Percentiles rank a stretch among this genome's conserved stretches.
These are phyloP conservation scores for Maudiozyma pseudohumilis DNA, from an alignment of 805 yeast genomes.

Conservation along the genomic window DNA sequence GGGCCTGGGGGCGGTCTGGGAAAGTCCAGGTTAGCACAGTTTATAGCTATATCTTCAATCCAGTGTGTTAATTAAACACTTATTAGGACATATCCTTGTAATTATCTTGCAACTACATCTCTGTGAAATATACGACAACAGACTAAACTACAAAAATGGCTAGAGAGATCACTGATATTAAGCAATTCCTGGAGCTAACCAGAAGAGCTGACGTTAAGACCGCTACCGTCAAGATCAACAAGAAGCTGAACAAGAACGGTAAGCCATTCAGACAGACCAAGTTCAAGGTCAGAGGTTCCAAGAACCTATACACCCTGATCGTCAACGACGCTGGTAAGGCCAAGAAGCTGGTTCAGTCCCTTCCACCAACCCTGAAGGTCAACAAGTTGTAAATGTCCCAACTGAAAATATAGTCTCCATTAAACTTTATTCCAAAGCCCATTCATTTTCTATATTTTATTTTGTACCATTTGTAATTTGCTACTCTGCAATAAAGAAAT, in stretches of 20 bases:
- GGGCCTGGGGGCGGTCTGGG: too few species aligned
- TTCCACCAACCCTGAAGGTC: conserved; percentile 87
- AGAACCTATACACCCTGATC: conserved; percentile 87
- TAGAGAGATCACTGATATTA: conserved; percentile 87
- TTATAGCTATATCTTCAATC: too few species aligned
- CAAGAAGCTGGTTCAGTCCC: conserved; percentile 92
- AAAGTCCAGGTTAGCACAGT: too few species aligned
- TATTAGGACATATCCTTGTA: not conserved
- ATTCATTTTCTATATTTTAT: too few species aligned
- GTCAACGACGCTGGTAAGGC: conserved; percentile 96
- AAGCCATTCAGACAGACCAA: conserved; percentile 87
- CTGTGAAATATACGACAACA: not conserved
- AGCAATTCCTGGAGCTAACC: conserved; percentile 92
- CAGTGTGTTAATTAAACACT: not conserved
- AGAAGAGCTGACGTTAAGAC: conserved; percentile 91
- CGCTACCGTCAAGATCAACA: conserved; percentile 91
- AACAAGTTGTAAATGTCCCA: conserved; percentile 33
- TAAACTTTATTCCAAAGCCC: too few species aligned
- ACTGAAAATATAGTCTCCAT: not conserved
- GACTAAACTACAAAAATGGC: conserved; percentile 22
- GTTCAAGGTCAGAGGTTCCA: conserved; percentile 97
- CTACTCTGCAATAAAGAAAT: too few species aligned
- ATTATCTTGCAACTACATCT: not conserved
- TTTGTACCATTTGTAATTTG: too few species aligned
- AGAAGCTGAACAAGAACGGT: conserved; percentile 70